Conservation (phyloP, 2,329 filamentous ascomycete species). For the Cercospora sp. region DNA sequence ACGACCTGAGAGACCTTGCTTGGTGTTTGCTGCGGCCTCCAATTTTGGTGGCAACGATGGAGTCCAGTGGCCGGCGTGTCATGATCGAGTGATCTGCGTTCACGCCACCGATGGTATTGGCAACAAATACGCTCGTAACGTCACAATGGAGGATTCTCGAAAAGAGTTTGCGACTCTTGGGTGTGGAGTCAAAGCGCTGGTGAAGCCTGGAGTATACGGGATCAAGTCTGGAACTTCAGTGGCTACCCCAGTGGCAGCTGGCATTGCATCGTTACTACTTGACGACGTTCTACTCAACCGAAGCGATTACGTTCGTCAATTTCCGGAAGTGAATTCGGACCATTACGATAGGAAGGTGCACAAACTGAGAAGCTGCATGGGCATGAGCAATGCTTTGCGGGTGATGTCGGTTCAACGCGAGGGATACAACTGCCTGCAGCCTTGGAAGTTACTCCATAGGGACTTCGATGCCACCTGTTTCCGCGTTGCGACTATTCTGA, state of each 20-base stretch:
- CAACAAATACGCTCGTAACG: not conserved
- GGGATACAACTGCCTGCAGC: not conserved
- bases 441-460: not conserved
- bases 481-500: not conserved
- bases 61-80: not conserved
- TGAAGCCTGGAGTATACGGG: not conserved
- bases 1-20: not conserved
- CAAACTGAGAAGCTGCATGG: not conserved
- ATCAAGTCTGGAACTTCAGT: not conserved
- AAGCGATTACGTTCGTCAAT: not conserved
- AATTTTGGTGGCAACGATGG: not conserved
- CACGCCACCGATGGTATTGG: not conserved
- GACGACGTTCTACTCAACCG: not conserved
- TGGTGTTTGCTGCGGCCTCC: conserved; percentile 2
- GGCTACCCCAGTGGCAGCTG: not conserved
- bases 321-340: not conserved
- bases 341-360: not conserved
- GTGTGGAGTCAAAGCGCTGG: not conserved
- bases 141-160: not conserved
- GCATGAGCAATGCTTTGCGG: not conserved
- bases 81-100: not conserved
- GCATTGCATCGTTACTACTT: not conserved
- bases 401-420: not conserved
- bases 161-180: not conserved
- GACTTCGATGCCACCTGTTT: not conserved